phyloP scores from a whole-genome alignment of 2,329 filamentous ascomycete species.

The Botrytis cinerea region DNA sequence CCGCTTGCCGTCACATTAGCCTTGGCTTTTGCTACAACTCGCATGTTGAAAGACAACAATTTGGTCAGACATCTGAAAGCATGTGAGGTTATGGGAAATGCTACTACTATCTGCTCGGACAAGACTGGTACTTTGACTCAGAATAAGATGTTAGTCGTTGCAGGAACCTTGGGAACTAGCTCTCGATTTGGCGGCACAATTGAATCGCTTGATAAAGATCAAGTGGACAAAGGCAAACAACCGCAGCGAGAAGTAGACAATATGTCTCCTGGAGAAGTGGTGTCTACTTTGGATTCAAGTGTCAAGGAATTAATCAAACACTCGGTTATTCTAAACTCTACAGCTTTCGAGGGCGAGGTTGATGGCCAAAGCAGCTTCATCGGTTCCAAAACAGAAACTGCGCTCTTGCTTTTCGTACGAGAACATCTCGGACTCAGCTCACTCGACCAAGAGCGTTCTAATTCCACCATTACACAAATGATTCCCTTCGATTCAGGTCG shows the following conservation, averaged over 20 bases:
- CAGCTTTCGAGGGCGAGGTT: slow-evolving; percentile 66
- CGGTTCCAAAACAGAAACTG: slow-evolving; percentile 77
- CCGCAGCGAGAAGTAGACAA: slow-evolving; percentile 33
- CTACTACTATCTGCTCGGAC: slow-evolving; percentile 76
- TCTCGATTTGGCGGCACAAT: slow-evolving; percentile 52
- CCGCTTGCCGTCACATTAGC: slow-evolving; percentile 69
- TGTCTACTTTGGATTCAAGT: slow-evolving; percentile 34
- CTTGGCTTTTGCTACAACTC: slow-evolving; percentile 66
- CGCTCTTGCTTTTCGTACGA: slow-evolving; percentile 68
- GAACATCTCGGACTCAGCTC: slow-evolving; percentile 66
- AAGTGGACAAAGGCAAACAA: slow-evolving; percentile 34
- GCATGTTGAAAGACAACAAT: slow-evolving; percentile 70
- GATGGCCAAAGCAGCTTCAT: slow-evolving; percentile 63
- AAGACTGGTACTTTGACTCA: slow-evolving; percentile 76
- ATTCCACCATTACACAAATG: slow-evolving; percentile 58
- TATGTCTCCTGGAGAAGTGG: slow-evolving; percentile 39
- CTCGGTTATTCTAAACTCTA: slow-evolving; percentile 68
- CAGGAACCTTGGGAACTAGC: slow-evolving; percentile 64
- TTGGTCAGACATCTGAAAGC: slow-evolving; percentile 67
- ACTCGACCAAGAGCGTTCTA: slow-evolving; percentile 61
- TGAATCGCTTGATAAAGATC: slow-evolving; percentile 37
- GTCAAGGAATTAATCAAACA: slow-evolving; percentile 54
- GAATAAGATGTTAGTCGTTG: slow-evolving; percentile 76
- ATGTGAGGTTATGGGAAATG: slow-evolving; percentile 72
- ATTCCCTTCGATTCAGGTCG: slow-evolving; percentile 47